Evolutionary conservation across 148 eudicot genomes (phyloP).

Genomic region (Polygonum maritimum): DNA sequence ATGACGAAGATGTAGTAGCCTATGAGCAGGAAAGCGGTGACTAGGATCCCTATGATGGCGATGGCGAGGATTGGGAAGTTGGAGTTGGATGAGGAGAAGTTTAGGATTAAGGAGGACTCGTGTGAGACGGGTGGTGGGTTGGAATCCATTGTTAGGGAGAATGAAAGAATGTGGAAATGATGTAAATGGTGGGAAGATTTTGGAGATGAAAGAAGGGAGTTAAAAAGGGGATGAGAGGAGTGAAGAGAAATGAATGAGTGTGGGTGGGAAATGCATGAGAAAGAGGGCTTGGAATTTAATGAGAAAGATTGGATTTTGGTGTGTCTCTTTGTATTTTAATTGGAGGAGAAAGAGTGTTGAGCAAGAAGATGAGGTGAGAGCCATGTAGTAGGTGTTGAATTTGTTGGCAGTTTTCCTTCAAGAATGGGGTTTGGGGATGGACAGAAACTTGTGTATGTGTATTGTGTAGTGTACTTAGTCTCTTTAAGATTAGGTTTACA

Average conservation of each 20-base stretch:
- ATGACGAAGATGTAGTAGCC: constrained; percentile 76
- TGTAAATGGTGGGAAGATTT: neutral
- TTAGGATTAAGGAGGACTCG: constrained; percentile 2
- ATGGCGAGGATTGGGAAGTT: constrained; percentile 69
- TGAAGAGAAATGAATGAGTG: constrained; percentile 1
- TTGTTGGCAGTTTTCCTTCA: neutral
- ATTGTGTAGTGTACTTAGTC: neutral
- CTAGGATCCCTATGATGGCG: constrained; percentile 65
- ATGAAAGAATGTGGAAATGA: neutral
- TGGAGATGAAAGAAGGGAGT: neutral
- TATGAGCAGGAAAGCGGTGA: constrained; percentile 56
- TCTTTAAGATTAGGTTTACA: neutral
- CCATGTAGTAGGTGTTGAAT: constrained; percentile 4
- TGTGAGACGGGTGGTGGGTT: neutral
- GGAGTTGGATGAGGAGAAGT: neutral
- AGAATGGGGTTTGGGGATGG: neutral
- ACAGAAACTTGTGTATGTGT: neutral
- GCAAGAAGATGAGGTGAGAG: neutral
- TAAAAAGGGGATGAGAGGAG: neutral
- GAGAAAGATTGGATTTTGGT: neutral
- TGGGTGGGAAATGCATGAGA: constrained; percentile 6
- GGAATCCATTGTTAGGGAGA: neutral
- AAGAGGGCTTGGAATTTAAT: constrained; percentile 4
- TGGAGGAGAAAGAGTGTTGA: constrained; percentile 5
- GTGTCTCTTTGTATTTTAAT: neutral